Base-by-base conservation (phyloP, 345 rosid species). In the Linum lewisii region DNA sequence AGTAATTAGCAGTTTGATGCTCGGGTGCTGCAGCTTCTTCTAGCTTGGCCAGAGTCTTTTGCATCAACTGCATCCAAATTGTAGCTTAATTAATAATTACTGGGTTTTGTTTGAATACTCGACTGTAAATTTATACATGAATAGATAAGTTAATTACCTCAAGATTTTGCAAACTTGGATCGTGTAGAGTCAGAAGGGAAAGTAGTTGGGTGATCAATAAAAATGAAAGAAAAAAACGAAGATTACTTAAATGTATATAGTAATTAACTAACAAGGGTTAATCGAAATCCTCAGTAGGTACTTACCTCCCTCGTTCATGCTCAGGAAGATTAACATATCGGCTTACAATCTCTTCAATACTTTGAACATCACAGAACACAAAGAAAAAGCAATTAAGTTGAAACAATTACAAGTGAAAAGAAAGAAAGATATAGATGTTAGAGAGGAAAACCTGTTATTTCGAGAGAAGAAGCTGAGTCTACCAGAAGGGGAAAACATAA, bases 301-400 rank as follows among this genome's bases (percentile, higher is more conserved):
- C 34, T 29, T 5, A 29, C 82, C 80, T 59, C 60, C 80, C 82
- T 62, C 78, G 66, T 19, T 81, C 77, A 50, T 73, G 73, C 34
- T 81, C 82, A 5, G 80, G 72, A 51, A 78, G 75, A 71, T 73
- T 69, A 25, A 73, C 62, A 60, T 73, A 81, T 65, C 77, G 58
- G 13, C 21, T 62, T 36, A 78, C 61, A 63, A 81, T 73, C 58
- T 81, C 82, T 58, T 78, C 82, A 19, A 81, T 64, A 69, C 82
- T 81, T 61, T 38, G 64, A 68, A 44, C 36, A 60, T 26, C n/a
- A n/a, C n/a, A n/a, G n/a, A 14, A 58, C 32, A 56, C 57, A 21
- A 62, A 51, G 37, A n/a, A 51, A 36, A 66, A 58, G 5, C 10
- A 24, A 61, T 3, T 5, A 14, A 24, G 9, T 47, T 63, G 13